Base-by-base conservation (phyloP, 495 filamentous ascomycete species). In the Penicillium flavigenum region DNA sequence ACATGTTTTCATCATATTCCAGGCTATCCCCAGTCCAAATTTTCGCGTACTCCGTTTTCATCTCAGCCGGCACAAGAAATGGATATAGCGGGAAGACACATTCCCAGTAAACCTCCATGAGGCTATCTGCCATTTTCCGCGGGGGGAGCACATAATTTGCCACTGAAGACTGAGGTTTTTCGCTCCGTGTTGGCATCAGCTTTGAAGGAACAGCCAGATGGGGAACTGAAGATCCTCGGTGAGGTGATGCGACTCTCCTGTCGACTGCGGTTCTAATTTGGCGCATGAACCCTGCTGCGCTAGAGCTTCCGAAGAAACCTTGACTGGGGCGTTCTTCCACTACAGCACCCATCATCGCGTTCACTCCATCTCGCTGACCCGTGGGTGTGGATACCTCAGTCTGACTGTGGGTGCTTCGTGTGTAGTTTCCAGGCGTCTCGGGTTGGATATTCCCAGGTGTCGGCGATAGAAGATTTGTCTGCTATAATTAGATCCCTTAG, bases 71-170 rank as follows among this genome's bases (percentile, higher is more conserved):
- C 27, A 76, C 72, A 4, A 78, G 59, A 39, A 76, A 71, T 0
- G 75, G 75, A 46, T 76, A 76, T 0, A 78, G 59, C 1, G 71
- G 69, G 57, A 76, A 75, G 3, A 78, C 73, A 51, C 64, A 69
- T 11, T 63, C 63, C 75, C 73, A 76, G 47, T 78, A 78, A 0
- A 75, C 64, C 10, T 63, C 62, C 66, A 78, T 70, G 5, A 78
- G 59, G 41, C 57, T 64, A 44, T 78, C 72, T 1, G 75, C 75
- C 34, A 63, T 71, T 51, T 74, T 75, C 17, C 75, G 63, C 4
- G 72, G 65, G 4, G 75, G 75, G 4, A 78, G 61, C 24, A 76
- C 65, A 50, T 74, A 77, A 50, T 68, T 63, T 22, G 61, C 50
- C 4, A 63, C 32, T 0, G 48, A 47, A 0, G 58, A 52, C 3